phyloP scores from a whole-genome alignment of 495 filamentous ascomycete genomes.

The Aspergillus ostianus region DNA sequence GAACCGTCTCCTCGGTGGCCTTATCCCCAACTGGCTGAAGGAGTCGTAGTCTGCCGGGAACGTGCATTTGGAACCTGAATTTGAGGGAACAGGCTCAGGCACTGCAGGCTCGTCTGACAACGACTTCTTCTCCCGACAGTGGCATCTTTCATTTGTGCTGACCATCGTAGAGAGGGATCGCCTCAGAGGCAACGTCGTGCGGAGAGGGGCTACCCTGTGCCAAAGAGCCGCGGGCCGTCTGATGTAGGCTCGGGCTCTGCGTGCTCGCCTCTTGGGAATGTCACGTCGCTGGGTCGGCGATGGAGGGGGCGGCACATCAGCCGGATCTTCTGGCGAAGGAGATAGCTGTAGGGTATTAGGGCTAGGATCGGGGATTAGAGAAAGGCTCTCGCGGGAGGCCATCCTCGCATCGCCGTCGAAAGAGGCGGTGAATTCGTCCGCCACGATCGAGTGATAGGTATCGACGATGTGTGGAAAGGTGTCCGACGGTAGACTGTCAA shows the following conservation, averaged over 20 bases:
- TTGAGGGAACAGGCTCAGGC: not conserved
- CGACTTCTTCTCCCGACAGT: not conserved
- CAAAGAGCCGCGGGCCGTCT: not conserved
- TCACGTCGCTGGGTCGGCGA: not conserved
- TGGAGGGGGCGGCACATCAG: not conserved
- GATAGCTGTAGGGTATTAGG: not conserved
- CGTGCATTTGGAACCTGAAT: not conserved
- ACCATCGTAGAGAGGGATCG: not conserved
- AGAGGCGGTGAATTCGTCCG: not conserved
- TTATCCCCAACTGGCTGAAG: not conserved
- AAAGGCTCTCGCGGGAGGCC: not conserved
- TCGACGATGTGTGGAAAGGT: not conserved
- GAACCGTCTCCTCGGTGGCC: not conserved
- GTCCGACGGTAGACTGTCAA: not conserved
- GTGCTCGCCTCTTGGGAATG: not conserved
- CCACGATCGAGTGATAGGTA: not conserved
- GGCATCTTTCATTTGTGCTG: not conserved
- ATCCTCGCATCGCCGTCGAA: not conserved
- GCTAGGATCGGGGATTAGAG: not conserved
- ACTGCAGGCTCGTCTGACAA: not conserved
- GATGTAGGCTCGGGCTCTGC: not conserved
- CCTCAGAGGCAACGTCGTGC: not conserved
- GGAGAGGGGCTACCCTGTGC: not conserved
- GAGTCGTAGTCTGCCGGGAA: not conserved
- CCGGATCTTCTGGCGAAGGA: not conserved